Evolutionary conservation across 2,329 filamentous ascomycete genomes (phyloP).

Genomic region (Claviceps spartinae): DNA sequence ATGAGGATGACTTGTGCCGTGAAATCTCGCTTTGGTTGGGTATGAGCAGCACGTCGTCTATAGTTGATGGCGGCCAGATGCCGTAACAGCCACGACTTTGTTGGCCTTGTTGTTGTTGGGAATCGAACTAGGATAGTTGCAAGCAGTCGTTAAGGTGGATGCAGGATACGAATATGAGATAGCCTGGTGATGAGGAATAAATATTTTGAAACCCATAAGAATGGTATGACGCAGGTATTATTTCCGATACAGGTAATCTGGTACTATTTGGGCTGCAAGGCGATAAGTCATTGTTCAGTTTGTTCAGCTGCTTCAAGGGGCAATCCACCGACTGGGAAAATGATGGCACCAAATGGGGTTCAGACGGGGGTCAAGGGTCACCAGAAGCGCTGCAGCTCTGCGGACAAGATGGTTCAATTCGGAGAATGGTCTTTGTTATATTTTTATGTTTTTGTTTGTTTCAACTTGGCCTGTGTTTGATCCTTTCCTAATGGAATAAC

Average conservation of each 20-base stretch:
- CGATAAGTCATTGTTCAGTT: not conserved
- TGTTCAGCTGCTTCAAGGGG: too few relatives aligned
- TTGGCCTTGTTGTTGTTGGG: not conserved
- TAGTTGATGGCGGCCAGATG: not conserved
- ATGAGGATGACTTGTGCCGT: not conserved
- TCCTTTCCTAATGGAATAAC: too few relatives aligned
- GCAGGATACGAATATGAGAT: not conserved
- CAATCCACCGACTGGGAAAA: too few relatives aligned
- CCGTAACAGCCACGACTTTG: not conserved
- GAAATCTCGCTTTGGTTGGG: not conserved
- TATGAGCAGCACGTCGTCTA: not conserved
- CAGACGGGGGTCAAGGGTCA: too few relatives aligned
- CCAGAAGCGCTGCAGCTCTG: not conserved
- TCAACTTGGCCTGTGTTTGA: not conserved
- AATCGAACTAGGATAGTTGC: conserved; percentile 2
- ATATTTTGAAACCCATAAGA: conserved; percentile 5
- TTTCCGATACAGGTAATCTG: not conserved
- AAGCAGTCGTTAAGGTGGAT: not conserved
- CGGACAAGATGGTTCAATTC: not conserved
- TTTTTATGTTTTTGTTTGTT: not conserved
- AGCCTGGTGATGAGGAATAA: conserved; percentile 1
- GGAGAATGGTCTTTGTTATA: too few relatives aligned
- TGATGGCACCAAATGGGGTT: too few relatives aligned
- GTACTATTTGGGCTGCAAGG: not conserved
- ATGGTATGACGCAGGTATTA: conserved; percentile 3